phyloP scores from a whole-genome alignment of 495 filamentous ascomycete genomes.

The Parmelia sp. region DNA sequence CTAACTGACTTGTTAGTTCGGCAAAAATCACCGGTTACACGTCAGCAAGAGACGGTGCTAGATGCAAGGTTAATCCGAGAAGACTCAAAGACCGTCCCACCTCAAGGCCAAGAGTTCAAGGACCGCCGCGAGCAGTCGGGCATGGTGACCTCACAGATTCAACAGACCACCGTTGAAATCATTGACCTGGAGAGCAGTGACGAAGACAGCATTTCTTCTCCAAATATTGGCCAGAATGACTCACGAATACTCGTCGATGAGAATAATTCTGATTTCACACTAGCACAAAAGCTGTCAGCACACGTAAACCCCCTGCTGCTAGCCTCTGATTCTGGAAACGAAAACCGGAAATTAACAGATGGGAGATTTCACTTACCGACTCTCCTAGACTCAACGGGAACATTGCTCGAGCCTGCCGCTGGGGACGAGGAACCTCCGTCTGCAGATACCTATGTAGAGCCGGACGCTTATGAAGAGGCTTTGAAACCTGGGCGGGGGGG shows the following conservation, averaged over 20 bases:
- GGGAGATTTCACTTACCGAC: neutral
- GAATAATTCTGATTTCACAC: neutral
- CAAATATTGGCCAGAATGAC: neutral
- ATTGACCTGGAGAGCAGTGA: slow-evolving; percentile 22
- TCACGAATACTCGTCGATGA: neutral
- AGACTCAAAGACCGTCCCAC: neutral
- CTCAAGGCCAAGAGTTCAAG: neutral
- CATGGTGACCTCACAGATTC: neutral
- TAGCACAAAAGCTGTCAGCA: neutral
- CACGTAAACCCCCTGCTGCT: neutral
- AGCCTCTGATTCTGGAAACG: neutral
- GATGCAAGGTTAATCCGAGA: neutral
- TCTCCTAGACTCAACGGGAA: neutral
- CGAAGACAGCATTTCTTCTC: slow-evolving; percentile 2
- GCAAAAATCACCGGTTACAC: neutral
- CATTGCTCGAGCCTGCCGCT: neutral
- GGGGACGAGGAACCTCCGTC: neutral
- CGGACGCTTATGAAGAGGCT: neutral
- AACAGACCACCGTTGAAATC: slow-evolving; percentile 11
- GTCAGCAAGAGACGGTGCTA: neutral
- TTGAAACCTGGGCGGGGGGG: neutral
- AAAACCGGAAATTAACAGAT: neutral
- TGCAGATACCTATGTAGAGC: neutral
- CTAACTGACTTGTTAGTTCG: neutral
- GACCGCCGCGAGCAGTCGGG: too few relatives aligned